Evolutionary conservation across 208 protist species (phyloP).

Genomic region (Tritrichomonas musculus): DNA sequence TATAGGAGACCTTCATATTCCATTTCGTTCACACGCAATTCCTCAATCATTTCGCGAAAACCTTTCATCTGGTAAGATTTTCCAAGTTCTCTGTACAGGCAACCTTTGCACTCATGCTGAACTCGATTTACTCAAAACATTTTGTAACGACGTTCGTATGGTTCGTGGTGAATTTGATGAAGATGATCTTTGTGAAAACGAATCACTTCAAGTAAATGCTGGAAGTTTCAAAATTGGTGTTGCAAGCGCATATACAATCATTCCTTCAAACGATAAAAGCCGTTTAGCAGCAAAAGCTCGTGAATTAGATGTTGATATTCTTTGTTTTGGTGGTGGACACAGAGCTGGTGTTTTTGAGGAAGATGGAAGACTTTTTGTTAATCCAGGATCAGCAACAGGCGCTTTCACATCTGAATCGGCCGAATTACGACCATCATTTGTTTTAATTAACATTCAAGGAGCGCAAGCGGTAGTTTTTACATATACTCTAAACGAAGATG

Average conservation of each 20-base stretch:
- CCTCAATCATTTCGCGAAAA: conserved; percentile 83
- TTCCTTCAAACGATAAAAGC: neutral
- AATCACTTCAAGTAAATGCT: neutral
- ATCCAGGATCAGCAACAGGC: conserved; percentile 94
- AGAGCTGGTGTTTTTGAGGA: conserved; percentile 72
- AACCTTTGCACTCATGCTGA: conserved; percentile 76
- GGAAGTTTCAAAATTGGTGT: neutral
- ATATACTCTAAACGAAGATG: neutral
- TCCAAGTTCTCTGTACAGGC: conserved; percentile 94
- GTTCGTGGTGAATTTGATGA: conserved; percentile 25
- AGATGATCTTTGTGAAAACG: neutral
- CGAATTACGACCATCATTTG: neutral
- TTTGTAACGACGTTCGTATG: neutral
- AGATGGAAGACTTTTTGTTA: conserved; percentile 89
- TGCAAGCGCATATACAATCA: neutral
- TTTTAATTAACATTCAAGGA: neutral
- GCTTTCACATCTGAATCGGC: neutral
- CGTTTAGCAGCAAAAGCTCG: neutral
- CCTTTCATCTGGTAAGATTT: conserved; percentile 84
- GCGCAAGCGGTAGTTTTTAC: neutral
- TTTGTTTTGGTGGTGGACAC: conserved; percentile 86
- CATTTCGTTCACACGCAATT: conserved; percentile 77
- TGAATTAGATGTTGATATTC: conserved; percentile 89
- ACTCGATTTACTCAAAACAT: neutral
- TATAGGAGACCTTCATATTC: conserved; percentile 94